phyloP scores from a whole-genome alignment of 1,139 yeast species.

The Geotrichum aggregatum region DNA sequence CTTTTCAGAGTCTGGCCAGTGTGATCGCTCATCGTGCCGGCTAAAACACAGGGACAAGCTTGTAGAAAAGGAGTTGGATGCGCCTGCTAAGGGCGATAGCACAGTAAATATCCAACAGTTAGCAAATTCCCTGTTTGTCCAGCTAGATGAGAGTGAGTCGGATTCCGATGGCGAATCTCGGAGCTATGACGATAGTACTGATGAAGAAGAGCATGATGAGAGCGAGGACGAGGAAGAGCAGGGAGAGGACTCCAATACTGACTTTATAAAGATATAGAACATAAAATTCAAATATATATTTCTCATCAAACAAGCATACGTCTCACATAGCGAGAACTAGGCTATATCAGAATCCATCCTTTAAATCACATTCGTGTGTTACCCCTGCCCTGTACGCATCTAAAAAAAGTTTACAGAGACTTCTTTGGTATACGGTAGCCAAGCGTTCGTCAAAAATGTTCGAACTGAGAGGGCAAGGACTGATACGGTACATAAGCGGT shows the following conservation, averaged over 20 bases:
- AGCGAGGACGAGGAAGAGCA: background rate
- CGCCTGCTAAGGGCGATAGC: conserved; percentile 13
- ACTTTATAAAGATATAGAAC: conserved; percentile 15
- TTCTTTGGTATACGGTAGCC: conserved; percentile 2
- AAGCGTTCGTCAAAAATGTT: conserved; percentile 5
- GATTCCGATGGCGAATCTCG: conserved; percentile 8
- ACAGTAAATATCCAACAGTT: conserved; percentile 17
- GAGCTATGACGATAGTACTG: conserved; percentile 8
- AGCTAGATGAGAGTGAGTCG: conserved; percentile 12
- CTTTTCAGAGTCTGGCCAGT: conserved; percentile 54
- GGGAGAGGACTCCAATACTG: conserved; percentile 11
- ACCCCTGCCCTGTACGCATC: conserved; percentile 1
- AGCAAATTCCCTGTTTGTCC: conserved; percentile 13
- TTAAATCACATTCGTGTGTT: too few species aligned
- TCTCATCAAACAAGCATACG: background rate
- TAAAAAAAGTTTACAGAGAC: conserved; percentile 1
- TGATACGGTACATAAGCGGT: conserved; percentile 1
- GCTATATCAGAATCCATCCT: too few species aligned
- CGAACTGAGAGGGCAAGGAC: conserved; percentile 7
- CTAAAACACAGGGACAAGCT: conserved; percentile 41
- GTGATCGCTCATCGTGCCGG: conserved; percentile 52
- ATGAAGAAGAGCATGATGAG: background rate
- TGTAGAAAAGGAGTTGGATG: conserved; percentile 8
- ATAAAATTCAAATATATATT: background rate
- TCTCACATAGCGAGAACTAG: too few species aligned